phyloP scores from a whole-genome alignment of 1,284 basidiomycete genomes.

The Sporisorium sorghi region DNA sequence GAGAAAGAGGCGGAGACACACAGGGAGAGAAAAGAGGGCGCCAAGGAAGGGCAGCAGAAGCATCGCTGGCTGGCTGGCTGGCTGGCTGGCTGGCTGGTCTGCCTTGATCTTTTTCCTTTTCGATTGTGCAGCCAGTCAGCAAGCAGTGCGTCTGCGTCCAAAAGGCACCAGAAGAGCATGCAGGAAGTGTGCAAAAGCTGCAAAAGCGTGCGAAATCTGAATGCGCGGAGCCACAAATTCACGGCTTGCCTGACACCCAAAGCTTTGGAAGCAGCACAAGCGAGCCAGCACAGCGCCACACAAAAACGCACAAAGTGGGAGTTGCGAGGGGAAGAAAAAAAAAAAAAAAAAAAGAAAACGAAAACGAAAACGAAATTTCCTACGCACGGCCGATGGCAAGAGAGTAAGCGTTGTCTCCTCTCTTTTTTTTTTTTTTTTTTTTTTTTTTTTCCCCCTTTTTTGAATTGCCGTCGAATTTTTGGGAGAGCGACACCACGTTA shows the following conservation, averaged over 20 bases:
- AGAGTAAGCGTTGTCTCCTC: too few relatives aligned
- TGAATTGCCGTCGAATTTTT: not conserved
- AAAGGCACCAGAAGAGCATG: not conserved
- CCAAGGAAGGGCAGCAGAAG: constrained; percentile 1
- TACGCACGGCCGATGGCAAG: not conserved
- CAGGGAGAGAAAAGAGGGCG: not conserved
- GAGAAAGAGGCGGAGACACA: not conserved
- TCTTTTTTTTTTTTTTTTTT: too few relatives aligned
- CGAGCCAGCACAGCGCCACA: constrained; percentile 14
- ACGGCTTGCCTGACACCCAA: constrained; percentile 2
- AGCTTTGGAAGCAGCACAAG: not conserved
- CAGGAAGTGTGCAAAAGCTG: too few relatives aligned
- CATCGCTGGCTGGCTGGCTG: not conserved
- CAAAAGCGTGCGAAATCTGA: constrained; percentile 2
- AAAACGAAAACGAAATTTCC: not conserved
- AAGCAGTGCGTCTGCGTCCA: not conserved
- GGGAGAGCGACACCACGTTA: not conserved
- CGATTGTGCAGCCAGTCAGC: not conserved
- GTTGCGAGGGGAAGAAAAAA: not conserved
- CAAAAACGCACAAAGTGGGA: constrained; percentile 4
- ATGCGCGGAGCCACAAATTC: constrained; percentile 15
- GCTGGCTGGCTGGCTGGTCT: too few relatives aligned
- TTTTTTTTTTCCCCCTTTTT: not conserved
- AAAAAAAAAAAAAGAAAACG: not conserved
- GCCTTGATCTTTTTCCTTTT: not conserved